Evolutionary conservation across 169 alveolate species (phyloP), one percentile per base, ranked within the genome.

Genomic region (Plasmodium gaboni): DNA sequence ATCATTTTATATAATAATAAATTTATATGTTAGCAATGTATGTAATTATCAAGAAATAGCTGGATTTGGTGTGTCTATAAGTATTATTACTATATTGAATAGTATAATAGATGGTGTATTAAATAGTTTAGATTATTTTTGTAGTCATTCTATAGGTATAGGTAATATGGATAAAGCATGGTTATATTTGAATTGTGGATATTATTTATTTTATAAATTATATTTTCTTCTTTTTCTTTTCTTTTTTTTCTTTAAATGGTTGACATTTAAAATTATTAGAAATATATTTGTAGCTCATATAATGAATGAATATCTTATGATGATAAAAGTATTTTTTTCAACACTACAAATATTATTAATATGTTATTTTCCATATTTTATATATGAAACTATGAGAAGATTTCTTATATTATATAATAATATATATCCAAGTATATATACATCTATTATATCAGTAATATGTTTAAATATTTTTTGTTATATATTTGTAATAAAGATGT

Each of bases 41-140:
- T 74, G 74, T 44, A 61, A 17, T 7, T 74, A 74, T 63, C 48
- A 74, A 60, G 88, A 74, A 53, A 74, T 74, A 61, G 74, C 65
- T 19, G 88, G 88, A 28, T 74, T 74, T 51, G 88, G 88, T 42
- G 46, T 74, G 3, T 51, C 88, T 3, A 50, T 53, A 2, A 38
- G 59, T 10, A 60, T 74, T 0, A 38, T 60, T 10, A 42, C 88
- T 1, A 15, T 74, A 17, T 67, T 74, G 22, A 42, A 8, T 74
- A 19, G 67, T 7, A 67, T 74, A 2, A 50, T 74, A 2, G 88
- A 74, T 5, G 88, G 88, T 0, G 24, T 74, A n/a, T 24, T 32
- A 2, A 74, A 46, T 50, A 74, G 88, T 22, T 28, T 74, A 38
- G 88, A 74, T 61, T 74, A 19, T 19, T 74, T 74, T 28, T 74